Conservation (phyloP, 352 stramenopile species). For the Phytophthora agathidicida region DNA sequence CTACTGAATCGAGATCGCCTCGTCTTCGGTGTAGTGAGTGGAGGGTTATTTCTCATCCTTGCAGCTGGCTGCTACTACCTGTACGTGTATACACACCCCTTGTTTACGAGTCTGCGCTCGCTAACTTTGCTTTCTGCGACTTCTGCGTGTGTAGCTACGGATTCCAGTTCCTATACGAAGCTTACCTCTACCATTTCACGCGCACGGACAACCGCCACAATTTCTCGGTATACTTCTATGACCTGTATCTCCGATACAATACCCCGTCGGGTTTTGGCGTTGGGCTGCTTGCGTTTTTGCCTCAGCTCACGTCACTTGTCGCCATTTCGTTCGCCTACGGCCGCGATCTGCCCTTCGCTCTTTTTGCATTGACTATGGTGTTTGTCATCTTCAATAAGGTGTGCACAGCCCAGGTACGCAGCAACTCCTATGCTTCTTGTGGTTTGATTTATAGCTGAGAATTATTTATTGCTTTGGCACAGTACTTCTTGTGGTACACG, state of each 20-base stretch:
- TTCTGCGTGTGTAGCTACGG: conserved; percentile 68
- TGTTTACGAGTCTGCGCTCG: background rate
- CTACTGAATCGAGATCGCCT: conserved; percentile 80
- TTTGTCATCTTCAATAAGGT: conserved; percentile 99
- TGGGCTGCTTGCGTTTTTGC: conserved; percentile 84
- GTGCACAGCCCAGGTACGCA: conserved; percentile 82
- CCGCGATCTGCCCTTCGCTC: conserved; percentile 91
- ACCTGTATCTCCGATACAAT: conserved; percentile 97
- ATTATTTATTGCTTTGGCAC: conserved; percentile 37
- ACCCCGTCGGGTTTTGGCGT: conserved; percentile 77
- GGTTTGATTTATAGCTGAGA: conserved; percentile 10
- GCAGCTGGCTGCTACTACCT: conserved; percentile 86
- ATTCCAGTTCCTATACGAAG: conserved; percentile 94
- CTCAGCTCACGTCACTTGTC: conserved; percentile 79
- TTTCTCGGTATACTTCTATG: conserved; percentile 99
- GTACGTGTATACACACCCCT: conserved; percentile 43
- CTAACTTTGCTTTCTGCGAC: conserved; percentile 3
- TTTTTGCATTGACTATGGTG: conserved; percentile 98
- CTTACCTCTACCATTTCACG: conserved; percentile 98
- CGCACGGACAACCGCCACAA: conserved; percentile 99
- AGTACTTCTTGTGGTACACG: conserved; percentile 99
- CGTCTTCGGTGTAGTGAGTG: conserved; percentile 91
- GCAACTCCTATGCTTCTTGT: background rate
- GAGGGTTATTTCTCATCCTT: conserved; percentile 84
- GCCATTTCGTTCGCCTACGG: conserved; percentile 76